Conservation (phyloP, 2,329 filamentous ascomycete genomes). For the Escovopsis sp. region DNA sequence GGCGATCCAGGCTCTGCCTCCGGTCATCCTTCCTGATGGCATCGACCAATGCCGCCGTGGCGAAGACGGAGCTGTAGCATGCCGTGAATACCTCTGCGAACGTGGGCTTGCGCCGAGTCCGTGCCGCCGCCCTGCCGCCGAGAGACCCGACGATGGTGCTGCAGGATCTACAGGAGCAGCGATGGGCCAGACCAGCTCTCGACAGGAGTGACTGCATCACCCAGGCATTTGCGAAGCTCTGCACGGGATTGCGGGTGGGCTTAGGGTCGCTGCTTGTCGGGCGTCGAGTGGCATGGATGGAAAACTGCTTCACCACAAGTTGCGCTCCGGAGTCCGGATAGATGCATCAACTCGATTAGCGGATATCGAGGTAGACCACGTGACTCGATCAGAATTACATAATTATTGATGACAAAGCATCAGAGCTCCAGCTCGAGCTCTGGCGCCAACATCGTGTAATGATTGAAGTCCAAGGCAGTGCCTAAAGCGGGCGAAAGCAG, state of each 20-base stretch:
- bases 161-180: constrained; percentile 50
- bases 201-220: constrained; percentile 57
- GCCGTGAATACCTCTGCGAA: constrained; percentile 46
- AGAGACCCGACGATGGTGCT: constrained; percentile 33
- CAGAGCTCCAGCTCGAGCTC: too few species aligned
- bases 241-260: not conserved
- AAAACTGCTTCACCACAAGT: too few species aligned
- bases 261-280: not conserved
- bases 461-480: constrained; percentile 4
- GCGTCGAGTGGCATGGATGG: constrained; percentile 3
- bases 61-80: constrained; percentile 53
- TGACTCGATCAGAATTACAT: too few species aligned
- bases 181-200: constrained; percentile 47
- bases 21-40: constrained; percentile 42
- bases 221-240: constrained; percentile 11
- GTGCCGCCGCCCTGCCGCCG: constrained; percentile 27
- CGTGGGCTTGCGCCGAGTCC: constrained; percentile 33
- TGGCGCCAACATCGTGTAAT: not conserved
- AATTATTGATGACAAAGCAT: too few species aligned
- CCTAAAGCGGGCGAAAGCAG: not conserved
- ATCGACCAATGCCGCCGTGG: constrained; percentile 49
- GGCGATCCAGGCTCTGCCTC: constrained; percentile 44
- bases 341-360: too few species aligned
- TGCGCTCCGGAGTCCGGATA: too few species aligned
- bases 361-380: too few species aligned